Percentiles rank a stretch among this genome's conserved stretches.
Evolutionary conservation across 768 basidiomycete species (phyloP).

Genomic region (Imleria badia): DNA sequence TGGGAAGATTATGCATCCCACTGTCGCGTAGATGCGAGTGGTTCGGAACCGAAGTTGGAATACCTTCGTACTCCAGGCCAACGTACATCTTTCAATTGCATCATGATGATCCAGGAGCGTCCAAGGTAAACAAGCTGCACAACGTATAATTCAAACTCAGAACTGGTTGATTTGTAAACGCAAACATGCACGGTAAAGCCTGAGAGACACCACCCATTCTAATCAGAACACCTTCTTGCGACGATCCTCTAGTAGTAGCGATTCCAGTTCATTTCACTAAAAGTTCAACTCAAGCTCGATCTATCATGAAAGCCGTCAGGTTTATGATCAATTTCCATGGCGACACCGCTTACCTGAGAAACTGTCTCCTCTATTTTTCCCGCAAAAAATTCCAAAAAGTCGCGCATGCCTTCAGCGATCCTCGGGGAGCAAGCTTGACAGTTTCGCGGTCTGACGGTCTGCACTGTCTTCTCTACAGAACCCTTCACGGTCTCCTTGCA

Average conservation of each 20-base stretch:
- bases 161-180: background rate
- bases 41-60: too few species aligned
- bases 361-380: conserved; percentile 9
- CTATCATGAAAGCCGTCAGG: background rate
- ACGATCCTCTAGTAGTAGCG: background rate
- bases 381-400: conserved; percentile 7
- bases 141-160: background rate
- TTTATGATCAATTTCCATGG: too few species aligned
- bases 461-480: background rate
- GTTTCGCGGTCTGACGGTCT: background rate
- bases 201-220: background rate
- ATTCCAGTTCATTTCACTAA: background rate
- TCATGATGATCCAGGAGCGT: too few species aligned
- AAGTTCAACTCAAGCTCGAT: conserved; percentile 10
- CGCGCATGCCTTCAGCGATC: conserved; percentile 13
- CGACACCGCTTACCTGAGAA: conserved; percentile 1
- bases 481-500: background rate
- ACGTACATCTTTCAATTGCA: too few species aligned
- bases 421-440: background rate
- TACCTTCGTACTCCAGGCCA: too few species aligned
- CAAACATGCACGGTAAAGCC: background rate
- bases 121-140: too few species aligned
- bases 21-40: background rate
- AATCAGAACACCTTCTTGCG: background rate
- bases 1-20: too few species aligned